Conservation (phyloP, 2,329 filamentous ascomycete species). For the Fusarium sp. region DNA sequence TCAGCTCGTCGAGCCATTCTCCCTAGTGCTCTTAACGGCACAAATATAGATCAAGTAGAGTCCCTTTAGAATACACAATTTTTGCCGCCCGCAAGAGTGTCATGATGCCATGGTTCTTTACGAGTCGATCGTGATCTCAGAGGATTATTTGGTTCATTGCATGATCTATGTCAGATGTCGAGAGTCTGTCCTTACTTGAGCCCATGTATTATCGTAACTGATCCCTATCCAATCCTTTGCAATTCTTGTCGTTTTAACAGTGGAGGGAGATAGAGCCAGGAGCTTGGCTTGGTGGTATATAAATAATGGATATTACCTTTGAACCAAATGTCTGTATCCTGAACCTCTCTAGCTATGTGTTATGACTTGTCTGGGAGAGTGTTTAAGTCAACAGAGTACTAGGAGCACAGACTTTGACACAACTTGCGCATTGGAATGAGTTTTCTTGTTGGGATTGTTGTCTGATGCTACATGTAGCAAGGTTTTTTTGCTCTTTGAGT, state of each 20-base stretch:
- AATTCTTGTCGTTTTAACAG: not conserved
- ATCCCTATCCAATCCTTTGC: not conserved
- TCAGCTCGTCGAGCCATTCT: not conserved
- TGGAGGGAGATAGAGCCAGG: not conserved
- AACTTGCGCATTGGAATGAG: not conserved
- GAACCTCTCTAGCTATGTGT: not conserved
- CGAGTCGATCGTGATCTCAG: not conserved
- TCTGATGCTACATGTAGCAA: not conserved
- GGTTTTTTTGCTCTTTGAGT: not conserved
- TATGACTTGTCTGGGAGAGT: not conserved
- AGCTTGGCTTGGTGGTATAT: not conserved
- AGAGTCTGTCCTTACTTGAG: not conserved
- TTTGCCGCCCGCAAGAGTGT: not conserved
- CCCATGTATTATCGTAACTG: not conserved
- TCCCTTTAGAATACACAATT: not conserved
- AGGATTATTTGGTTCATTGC: not conserved
- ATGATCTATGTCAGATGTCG: not conserved
- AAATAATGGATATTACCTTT: not conserved
- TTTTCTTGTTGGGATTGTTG: not conserved
- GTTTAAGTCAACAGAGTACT: not conserved
- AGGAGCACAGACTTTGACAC: not conserved
- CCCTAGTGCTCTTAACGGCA: not conserved
- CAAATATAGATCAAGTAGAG: not conserved
- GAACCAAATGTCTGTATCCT: not conserved
- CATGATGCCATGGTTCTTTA: too few relatives aligned